phyloP scores from a whole-genome alignment of 1,284 basidiomycete genomes.

The Ganoderma leucocontextum region DNA sequence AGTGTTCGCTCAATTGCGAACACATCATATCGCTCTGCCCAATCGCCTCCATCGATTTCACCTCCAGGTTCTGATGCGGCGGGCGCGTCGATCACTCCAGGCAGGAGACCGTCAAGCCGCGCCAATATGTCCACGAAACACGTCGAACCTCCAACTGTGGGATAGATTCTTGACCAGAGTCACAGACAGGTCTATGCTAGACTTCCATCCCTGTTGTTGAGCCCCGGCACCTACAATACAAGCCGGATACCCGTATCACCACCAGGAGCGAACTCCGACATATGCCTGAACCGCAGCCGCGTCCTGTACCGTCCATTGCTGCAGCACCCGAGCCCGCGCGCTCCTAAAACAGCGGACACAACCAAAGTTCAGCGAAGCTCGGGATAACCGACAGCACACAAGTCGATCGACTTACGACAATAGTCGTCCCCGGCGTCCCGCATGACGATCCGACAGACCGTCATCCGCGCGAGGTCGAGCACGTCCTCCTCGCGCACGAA shows the following conservation, averaged over 20 bases:
- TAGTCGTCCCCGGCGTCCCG: constrained; percentile 55
- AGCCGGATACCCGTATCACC: constrained; percentile 12
- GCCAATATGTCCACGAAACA: too few relatives aligned
- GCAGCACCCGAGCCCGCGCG: constrained; percentile 54
- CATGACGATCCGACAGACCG: constrained; percentile 59
- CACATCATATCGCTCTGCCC: too few relatives aligned
- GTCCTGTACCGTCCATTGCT: constrained; percentile 60
- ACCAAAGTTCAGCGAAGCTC: too few relatives aligned
- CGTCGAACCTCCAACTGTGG: too few relatives aligned
- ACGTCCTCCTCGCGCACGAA: constrained; percentile 65
- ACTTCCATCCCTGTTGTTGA: not conserved
- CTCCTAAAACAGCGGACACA: constrained; percentile 43
- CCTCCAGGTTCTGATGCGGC: too few relatives aligned
- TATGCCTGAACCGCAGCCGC: constrained; percentile 27
- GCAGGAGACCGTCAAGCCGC: too few relatives aligned
- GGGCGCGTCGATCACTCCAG: too few relatives aligned
- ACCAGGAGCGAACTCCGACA: constrained; percentile 19
- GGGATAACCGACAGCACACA: not conserved
- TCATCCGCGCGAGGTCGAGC: constrained; percentile 55
- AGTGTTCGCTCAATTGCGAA: too few relatives aligned
- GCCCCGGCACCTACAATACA: constrained; percentile 18
- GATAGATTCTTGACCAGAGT: too few relatives aligned
- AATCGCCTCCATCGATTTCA: too few relatives aligned
- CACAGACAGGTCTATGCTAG: not conserved
- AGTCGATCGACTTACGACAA: constrained; percentile 55